Base-by-base conservation (phyloP, 1,284 basidiomycete genomes). In the Sanguinoderma infundibulare region DNA sequence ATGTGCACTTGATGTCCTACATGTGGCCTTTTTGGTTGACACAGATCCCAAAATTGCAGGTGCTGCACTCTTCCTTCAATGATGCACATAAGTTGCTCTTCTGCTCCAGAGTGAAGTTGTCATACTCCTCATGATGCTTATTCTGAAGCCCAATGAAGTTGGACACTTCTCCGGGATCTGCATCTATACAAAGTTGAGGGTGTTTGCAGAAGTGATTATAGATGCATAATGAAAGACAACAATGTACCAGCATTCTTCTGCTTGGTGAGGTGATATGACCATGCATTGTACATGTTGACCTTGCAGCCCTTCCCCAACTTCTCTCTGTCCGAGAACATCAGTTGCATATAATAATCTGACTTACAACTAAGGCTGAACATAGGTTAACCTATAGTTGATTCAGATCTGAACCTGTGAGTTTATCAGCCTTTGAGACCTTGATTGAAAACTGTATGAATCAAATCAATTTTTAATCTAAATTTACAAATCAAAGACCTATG, bases 241-340 rank as follows among this genome's bases (percentile, higher is more conserved):
- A 20, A 26, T 53, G 3, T 12, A 63, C 62, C 58, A 1, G 47
- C 52, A 3, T 60, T 56, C 5, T 34, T 26, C 15, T 57, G 44
- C 55, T 54, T 54, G 3, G 59, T 51, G 1, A 63, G 34, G 3
- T 44, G 22, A 26, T 60, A 52, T 0, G 46, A 42, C 62, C 58
- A 63, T 1, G 59, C 59, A 17, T 63, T 63, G 52, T 50, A 63
- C 22, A 6, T 2, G 22, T 44, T 44, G 12, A 44, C 22, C 42
- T 44, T 44, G 7, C 12, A 24, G 5, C 22, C 22, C 42, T 42
- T 42, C 22, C 40, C 40, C 4, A 42, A 22, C 2, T 24, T 26
- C 42, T 44, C 22, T 14, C 42, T 24, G 6, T 24, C 42, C 24
- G 22, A 44, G 42, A 44, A 44, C 10, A 44, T 44, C 12, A 44